Evolutionary conservation across 1,284 basidiomycete genomes (phyloP).

Genomic region (Stygiomarasmius scandens): DNA sequence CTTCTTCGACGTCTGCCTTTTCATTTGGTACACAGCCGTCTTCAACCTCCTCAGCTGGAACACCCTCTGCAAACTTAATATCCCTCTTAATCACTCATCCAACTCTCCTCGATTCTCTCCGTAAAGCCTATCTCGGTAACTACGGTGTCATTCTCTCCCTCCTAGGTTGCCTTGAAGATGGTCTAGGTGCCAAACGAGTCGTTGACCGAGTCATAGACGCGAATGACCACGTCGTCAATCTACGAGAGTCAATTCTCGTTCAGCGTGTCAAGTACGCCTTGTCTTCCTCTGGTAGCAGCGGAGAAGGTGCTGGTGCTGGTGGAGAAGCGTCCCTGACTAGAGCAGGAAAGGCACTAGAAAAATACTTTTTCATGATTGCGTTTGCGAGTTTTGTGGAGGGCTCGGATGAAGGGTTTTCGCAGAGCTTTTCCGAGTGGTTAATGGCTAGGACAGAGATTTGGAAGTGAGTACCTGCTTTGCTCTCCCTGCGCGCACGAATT

Average conservation of each 20-base stretch:
- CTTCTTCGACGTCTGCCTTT: no score
- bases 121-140: conserved; percentile 87
- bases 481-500: no score
- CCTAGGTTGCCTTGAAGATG: conserved; percentile 86
- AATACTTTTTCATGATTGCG: conserved; percentile 94
- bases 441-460: conserved; percentile 91
- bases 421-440: conserved; percentile 87
- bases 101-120: conserved; percentile 79
- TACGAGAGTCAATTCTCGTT: conserved; percentile 86
- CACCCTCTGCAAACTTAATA: conserved; percentile 74
- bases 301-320: conserved; percentile 34
- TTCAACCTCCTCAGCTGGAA: conserved; percentile 22
- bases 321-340: conserved; percentile 59
- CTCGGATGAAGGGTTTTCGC: conserved; percentile 59
- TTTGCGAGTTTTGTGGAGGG: conserved; percentile 92
- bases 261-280: conserved; percentile 86
- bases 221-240: conserved; percentile 85
- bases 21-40: no score
- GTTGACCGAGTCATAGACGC: conserved; percentile 89
- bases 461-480: conserved; percentile 63
- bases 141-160: conserved; percentile 90
- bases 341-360: conserved; percentile 75
- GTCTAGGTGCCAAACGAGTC: conserved; percentile 78
- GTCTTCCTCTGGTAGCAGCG: conserved; percentile 67
- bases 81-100: conserved; percentile 83